Base-by-base conservation (phyloP, 2,329 filamentous ascomycete genomes). In the Calonectria honghensis region DNA sequence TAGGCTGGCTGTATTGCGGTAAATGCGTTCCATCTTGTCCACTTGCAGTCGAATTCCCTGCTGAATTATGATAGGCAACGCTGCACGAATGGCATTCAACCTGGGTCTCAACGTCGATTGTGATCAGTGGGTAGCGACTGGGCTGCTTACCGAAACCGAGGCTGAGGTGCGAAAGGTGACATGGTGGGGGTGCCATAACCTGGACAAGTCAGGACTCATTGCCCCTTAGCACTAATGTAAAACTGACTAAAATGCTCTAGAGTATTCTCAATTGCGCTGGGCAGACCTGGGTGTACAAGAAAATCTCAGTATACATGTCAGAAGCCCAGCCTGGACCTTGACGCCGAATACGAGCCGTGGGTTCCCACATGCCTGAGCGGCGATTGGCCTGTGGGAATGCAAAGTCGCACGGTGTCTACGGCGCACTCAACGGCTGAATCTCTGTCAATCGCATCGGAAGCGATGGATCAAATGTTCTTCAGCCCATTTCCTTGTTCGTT, bases 11-110 rank as follows among this genome's bases (percentile, higher is more conserved):
- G 6, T 81, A 80, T 45, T 71, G 68, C 24, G 70, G 77, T 78
- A 61, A 2, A 52, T n/a, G 7, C 3, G 14, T 35, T 41, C 11
- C 4, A 4, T 24, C 2, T 39, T n/a, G 4, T 1, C 24, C 4
- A 29, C 5, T 13, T 24, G 6, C 14, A 14, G 5, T 66, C 5
- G 0, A 27, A 20, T 16, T 31, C n/a, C 6, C 4, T 20, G 24
- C 45, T 57, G n/a, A 48, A 13, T 27, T 63, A 2, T 3, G 11
- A 6, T 14, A 79, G 79, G 80, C 2, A 81, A 76, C 11, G 79
- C 80, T 0, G 78, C 78, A 1, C 74, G 80, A 13, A 81, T 81
- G 79, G 79, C 79, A 0, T 73, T 74, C 31, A 81, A 80, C 37
- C 75, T 81, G 0, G 80, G 80, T 3, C 73, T 81, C 11, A 73